Evolutionary conservation across 352 stramenopile genomes (phyloP), one percentile per base, ranked within the genome.

Genomic region (Phytophthora fragariae): DNA sequence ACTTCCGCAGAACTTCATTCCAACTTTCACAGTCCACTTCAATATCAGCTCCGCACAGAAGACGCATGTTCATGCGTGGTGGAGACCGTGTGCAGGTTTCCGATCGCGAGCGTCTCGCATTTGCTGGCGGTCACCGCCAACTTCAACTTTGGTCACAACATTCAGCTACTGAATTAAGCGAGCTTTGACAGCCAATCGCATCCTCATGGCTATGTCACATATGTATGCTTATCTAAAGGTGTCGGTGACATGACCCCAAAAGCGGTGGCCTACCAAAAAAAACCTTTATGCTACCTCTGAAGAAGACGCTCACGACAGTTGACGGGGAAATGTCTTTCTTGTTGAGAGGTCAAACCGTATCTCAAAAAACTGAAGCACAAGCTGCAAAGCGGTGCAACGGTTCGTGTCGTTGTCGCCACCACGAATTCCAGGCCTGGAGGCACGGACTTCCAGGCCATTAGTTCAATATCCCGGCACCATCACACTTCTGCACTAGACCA

Each of bases 351-450:
- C 12, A 8, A 12, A 60, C 65, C 65, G 65, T 68, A 62, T 62
- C 52, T 72, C 37, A 44, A 17, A 44, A 44, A 44, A 44, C 65
- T 72, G 65, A 67, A 72, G 65, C 57, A 68, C 19, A 21, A 21
- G 19, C 19, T 21, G 19, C 19, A 21, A 21, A 21, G 19, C 19
- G 19, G 19, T 57, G 54, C 54, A 65, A 61, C 62, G 52, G 60
- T 69, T 69, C 47, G 31, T 61, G 62, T 62, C 62, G 17, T 69
- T 69, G 62, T 39, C 39, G 47, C 60, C 21, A 10, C 37, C 37
- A 44, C 60, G 33, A 52, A 67, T 70, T 70, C 63, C 33, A 69
- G 62, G 41, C n/a, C 37, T 14, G 53, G 50, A 21, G 21, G 54
- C 11, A n/a, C 24, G 14, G 8, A 53, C 60, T 67, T 67, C 60